These are phyloP conservation scores for Elongisporangium undulatum DNA, from an alignment of 352 stramenopile genomes.

Conservation along the genomic window DNA sequence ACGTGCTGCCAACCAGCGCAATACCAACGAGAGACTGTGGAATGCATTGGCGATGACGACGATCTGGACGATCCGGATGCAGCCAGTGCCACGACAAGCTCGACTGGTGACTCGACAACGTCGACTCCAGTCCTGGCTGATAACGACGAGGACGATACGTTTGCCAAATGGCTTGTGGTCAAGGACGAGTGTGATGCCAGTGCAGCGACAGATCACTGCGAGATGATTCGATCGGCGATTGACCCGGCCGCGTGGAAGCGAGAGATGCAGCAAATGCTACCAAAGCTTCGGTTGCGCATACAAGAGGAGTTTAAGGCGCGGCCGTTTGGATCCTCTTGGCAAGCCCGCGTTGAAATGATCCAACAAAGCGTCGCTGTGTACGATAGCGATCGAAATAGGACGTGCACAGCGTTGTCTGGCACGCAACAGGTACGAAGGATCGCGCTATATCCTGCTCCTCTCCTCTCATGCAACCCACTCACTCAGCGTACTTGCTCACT, in stretches of 20 bases:
- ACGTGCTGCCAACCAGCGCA: conserved; percentile 11
- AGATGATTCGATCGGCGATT: conserved; percentile 39
- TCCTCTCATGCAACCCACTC: neutral
- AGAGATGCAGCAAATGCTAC: conserved; percentile 30
- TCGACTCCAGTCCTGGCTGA: conserved; percentile 7
- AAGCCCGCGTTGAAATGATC: neutral
- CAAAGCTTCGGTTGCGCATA: conserved; percentile 21
- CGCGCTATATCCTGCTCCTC: neutral
- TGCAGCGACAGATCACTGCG: conserved; percentile 5
- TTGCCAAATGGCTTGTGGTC: conserved; percentile 38
- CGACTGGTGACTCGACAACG: conserved; percentile 27
- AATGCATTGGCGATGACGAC: conserved; percentile 37
- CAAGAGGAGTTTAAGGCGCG: neutral
- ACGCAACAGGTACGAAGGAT: conserved; percentile 1
- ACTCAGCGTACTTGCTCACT: conserved; percentile 1
- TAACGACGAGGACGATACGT: conserved; percentile 27
- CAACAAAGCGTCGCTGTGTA: neutral
- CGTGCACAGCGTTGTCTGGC: neutral
- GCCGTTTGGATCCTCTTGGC: neutral
- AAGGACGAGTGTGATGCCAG: conserved; percentile 18
- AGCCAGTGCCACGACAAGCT: conserved; percentile 6
- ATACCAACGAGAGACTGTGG: conserved; percentile 38
- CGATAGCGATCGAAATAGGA: neutral
- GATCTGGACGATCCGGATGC: conserved; percentile 33
- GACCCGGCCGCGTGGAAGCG: conserved; percentile 32